Conservation (phyloP, 441 rosid species). For the Pelargonium citronellum region DNA sequence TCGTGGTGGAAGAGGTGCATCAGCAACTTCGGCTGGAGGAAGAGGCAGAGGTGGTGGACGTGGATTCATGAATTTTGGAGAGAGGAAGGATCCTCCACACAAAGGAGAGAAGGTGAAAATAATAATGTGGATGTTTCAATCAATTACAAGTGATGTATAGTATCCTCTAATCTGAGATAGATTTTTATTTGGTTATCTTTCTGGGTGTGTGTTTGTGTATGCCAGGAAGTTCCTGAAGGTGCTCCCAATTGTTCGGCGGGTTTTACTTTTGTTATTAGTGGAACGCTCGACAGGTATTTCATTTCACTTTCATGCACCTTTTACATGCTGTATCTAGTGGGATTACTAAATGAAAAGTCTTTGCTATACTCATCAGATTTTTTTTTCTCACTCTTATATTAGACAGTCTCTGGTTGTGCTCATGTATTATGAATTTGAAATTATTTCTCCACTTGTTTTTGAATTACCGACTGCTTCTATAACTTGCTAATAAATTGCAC, state of each 20-base stretch:
- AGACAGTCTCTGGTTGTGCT: neutral
- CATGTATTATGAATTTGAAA: constrained; percentile 10
- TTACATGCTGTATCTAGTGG: neutral
- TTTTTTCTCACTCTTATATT: neutral
- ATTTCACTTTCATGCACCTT: constrained; percentile 16
- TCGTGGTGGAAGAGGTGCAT: constrained; percentile 69
- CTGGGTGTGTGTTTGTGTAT: constrained; percentile 17
- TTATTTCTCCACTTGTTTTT: neutral
- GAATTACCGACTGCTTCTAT: constrained; percentile 4
- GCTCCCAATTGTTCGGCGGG: constrained; percentile 77
- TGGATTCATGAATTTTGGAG: constrained; percentile 90
- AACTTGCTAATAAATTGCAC: constrained; percentile 6
- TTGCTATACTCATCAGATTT: neutral
- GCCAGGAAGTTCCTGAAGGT: constrained; percentile 97
- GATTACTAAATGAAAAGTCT: neutral
- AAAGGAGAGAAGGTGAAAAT: constrained; percentile 86
- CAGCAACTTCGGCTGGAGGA: constrained; percentile 51
- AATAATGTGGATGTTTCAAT: constrained; percentile 10
- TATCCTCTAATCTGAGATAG: constrained; percentile 1
- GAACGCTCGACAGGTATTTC: constrained; percentile 89
- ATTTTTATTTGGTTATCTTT: neutral
- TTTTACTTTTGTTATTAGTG: constrained; percentile 88
- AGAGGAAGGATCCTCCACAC: constrained; percentile 96
- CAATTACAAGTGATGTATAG: neutral
- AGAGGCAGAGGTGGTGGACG: constrained; percentile 81